Conservation (phyloP, 2,329 filamentous ascomycete genomes). For the Sclerotinia sclerotiorum region DNA sequence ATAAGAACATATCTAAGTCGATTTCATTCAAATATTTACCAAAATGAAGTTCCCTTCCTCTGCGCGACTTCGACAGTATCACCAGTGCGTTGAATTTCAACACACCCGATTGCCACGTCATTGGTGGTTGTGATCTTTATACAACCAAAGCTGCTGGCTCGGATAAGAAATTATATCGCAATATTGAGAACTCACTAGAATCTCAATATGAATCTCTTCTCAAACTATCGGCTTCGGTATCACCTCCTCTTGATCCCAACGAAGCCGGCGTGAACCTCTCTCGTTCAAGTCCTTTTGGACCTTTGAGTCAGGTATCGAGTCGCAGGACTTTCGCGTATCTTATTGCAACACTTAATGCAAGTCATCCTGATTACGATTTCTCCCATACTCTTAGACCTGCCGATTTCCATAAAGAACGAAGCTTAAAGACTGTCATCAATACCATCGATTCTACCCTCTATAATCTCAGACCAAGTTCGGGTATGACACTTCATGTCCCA, state of each 20-base stretch:
- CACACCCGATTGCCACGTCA: slow-evolving; percentile 86
- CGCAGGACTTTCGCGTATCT: slow-evolving; percentile 93
- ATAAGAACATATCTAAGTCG: slow-evolving; percentile 34
- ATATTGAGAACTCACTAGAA: slow-evolving; percentile 88
- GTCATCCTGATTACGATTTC: slow-evolving; percentile 96
- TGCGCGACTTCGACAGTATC: slow-evolving; percentile 87
- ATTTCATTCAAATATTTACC: slow-evolving; percentile 29
- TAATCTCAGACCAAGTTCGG: slow-evolving; percentile 71
- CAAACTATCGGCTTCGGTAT: slow-evolving; percentile 81
- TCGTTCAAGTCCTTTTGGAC: slow-evolving; percentile 87
- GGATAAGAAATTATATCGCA: slow-evolving; percentile 96
- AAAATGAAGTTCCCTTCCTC: slow-evolving; percentile 76
- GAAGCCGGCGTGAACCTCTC: slow-evolving; percentile 70
- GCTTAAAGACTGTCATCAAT: slow-evolving; percentile 77
- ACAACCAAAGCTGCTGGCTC: slow-evolving; percentile 93
- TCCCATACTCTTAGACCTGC: slow-evolving; percentile 84
- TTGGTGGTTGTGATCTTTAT: slow-evolving; percentile 93
- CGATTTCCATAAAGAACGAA: slow-evolving; percentile 85
- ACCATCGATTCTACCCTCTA: slow-evolving; percentile 84
- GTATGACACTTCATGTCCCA: slow-evolving; percentile 43
- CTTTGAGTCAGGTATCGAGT: slow-evolving; percentile 82
- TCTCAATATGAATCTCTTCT: slow-evolving; percentile 87
- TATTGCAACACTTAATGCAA: slow-evolving; percentile 94
- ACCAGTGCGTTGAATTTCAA: slow-evolving; percentile 94
- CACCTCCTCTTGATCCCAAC: slow-evolving; percentile 75